phyloP scores from a whole-genome alignment of 805 yeast genomes.

The Hanseniaspora lachancei region DNA sequence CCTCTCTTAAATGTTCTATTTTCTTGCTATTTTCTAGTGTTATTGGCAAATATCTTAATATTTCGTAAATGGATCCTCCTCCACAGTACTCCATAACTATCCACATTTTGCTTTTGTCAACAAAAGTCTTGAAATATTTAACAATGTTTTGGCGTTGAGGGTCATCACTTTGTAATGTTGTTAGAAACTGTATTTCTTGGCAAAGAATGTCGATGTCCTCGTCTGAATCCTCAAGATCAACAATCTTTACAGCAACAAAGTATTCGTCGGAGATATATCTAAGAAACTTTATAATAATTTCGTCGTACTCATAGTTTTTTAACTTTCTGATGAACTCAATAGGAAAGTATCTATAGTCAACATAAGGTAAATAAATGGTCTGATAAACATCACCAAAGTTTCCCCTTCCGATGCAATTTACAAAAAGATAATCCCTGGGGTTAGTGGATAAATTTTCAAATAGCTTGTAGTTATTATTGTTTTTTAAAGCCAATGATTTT shows the following conservation, averaged over 20 bases:
- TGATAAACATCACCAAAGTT: constrained; percentile 78
- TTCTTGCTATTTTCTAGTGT: constrained; percentile 13
- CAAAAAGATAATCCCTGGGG: constrained; percentile 24
- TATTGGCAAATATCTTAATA: constrained; percentile 42
- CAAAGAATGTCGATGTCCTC: constrained; percentile 61
- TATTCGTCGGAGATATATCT: constrained; percentile 21
- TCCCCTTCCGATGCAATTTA: constrained; percentile 64
- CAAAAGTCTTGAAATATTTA: constrained; percentile 47
- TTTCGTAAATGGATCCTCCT: constrained; percentile 80
- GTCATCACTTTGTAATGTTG: constrained; percentile 40
- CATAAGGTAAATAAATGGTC: constrained; percentile 28
- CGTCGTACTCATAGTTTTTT: background rate
- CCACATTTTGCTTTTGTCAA: constrained; percentile 55
- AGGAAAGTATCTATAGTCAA: background rate
- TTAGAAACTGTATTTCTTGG: constrained; percentile 67
- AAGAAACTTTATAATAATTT: background rate
- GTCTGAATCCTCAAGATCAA: constrained; percentile 63
- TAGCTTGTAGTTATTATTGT: background rate
- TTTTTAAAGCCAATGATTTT: background rate
- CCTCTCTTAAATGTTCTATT: constrained; percentile 35
- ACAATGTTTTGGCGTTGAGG: constrained; percentile 41
- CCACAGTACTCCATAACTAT: constrained; percentile 92
- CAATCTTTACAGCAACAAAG: constrained; percentile 72
- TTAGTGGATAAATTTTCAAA: constrained; percentile 8
- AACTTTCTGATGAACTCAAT: background rate